phyloP scores from a whole-genome alignment of 768 basidiomycete genomes.

The Panaeolus cyanescens region DNA sequence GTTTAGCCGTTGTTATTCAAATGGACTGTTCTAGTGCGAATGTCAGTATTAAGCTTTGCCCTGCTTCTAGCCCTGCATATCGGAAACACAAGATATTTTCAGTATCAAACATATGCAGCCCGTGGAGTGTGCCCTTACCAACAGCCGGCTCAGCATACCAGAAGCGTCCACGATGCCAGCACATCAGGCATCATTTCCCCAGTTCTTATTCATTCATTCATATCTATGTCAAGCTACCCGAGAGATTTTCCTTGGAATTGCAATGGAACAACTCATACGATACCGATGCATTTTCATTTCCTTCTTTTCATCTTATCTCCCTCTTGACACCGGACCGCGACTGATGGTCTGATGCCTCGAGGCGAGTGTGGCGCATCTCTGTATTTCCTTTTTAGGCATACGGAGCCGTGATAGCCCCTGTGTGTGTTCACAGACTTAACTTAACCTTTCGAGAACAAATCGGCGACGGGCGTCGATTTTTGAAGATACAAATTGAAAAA shows the following conservation, averaged over 20 bases:
- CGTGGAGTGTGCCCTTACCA: neutral
- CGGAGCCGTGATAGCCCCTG: neutral
- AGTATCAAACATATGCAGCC: neutral
- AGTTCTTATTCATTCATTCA: neutral
- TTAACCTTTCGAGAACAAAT: neutral
- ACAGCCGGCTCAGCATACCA: neutral
- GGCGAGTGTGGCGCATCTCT: slow-evolving; percentile 1
- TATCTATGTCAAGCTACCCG: no score
- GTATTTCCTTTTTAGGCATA: neutral
- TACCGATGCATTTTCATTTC: neutral
- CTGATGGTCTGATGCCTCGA: neutral
- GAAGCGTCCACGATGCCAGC: neutral
- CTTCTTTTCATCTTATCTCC: neutral
- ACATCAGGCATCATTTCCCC: neutral
- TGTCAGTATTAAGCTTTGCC: neutral
- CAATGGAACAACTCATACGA: neutral
- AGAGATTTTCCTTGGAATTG: neutral
- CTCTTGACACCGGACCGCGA: neutral
- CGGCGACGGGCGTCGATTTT: neutral
- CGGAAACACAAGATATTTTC: neutral
- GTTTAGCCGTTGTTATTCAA: neutral
- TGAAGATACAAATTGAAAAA: neutral
- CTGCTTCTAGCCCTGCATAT: neutral
- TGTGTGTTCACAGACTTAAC: neutral
- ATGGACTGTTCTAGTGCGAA: neutral